Evolutionary conservation across 768 basidiomycete genomes (phyloP).

Genomic region (Suillus subalutaceus): DNA sequence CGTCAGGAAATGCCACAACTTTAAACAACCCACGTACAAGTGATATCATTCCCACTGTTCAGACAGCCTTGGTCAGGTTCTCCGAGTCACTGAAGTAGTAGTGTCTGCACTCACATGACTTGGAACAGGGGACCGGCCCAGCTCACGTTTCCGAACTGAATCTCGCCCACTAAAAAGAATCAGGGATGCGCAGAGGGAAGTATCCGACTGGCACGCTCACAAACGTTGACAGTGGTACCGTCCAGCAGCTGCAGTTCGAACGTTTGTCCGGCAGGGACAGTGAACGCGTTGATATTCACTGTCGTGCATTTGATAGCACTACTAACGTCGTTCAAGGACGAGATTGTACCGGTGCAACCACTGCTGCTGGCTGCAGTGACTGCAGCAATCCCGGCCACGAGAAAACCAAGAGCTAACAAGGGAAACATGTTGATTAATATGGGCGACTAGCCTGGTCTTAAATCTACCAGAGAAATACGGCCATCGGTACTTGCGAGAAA

Average conservation of each 20-base stretch:
- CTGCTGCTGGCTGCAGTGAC: conserved; percentile 14
- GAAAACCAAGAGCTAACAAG: conserved; percentile 16
- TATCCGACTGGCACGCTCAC: conserved; percentile 37
- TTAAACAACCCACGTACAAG: conserved; percentile 39
- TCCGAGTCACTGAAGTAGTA: background rate
- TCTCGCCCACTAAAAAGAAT: conserved; percentile 51
- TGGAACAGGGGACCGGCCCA: conserved; percentile 61
- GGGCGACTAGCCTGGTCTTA: background rate
- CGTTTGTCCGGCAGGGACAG: conserved; percentile 55
- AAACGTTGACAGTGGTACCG: conserved; percentile 60
- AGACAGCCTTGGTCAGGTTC: background rate
- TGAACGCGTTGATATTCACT: conserved; percentile 58
- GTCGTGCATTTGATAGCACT: conserved; percentile 58
- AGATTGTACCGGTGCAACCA: conserved; percentile 54
- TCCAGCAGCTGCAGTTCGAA: conserved; percentile 48
- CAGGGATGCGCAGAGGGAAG: background rate
- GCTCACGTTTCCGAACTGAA: conserved; percentile 52
- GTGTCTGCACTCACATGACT: conserved; percentile 40
- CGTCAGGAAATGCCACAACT: background rate
- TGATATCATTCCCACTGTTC: conserved; percentile 48
- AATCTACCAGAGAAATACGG: background rate
- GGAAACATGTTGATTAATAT: conserved; percentile 13
- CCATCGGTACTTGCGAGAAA: background rate
- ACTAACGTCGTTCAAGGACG: conserved; percentile 52
- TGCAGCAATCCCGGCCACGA: conserved; percentile 22